phyloP scores from a whole-genome alignment of 768 basidiomycete genomes.

The Kwoniella mangroviensis region DNA sequence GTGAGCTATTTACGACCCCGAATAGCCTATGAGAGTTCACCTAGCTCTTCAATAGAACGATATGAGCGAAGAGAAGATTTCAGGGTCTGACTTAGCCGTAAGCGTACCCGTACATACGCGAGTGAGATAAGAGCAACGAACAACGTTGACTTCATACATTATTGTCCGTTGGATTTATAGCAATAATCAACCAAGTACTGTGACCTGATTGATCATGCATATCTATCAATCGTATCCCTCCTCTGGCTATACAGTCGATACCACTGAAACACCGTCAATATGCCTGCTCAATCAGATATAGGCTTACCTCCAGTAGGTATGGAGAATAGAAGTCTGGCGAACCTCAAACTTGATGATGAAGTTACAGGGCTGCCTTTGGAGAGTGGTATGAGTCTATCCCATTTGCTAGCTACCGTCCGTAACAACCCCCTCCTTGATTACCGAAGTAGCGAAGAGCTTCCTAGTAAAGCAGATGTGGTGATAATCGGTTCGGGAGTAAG shows the following conservation, averaged over 20 bases:
- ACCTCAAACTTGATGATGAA: not conserved
- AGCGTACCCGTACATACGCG: not conserved
- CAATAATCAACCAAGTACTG: not conserved
- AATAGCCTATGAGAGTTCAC: too few species aligned
- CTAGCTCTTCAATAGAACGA: too few species aligned
- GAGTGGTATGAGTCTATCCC: conserved; percentile 26
- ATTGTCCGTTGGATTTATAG: not conserved
- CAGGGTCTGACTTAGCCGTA: not conserved
- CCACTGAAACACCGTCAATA: not conserved
- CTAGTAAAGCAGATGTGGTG: conserved; percentile 36
- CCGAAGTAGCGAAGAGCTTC: conserved; percentile 27
- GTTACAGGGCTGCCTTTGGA: conserved; percentile 3
- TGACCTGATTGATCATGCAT: not conserved
- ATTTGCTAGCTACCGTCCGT: conserved; percentile 32
- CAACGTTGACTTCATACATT: not conserved
- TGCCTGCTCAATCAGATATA: not conserved
- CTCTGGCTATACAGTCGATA: not conserved
- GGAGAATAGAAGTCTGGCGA: conserved; percentile 1
- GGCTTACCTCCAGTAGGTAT: conserved; percentile 10
- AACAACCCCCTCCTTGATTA: conserved; percentile 35
- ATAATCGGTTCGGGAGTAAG: conserved; percentile 43
- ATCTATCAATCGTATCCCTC: not conserved
- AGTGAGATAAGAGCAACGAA: not conserved
- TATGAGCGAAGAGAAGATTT: not conserved
- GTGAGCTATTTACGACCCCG: too few species aligned